Base-by-base conservation (phyloP, 441 rosid genomes). In the Brassica balearica region DNA sequence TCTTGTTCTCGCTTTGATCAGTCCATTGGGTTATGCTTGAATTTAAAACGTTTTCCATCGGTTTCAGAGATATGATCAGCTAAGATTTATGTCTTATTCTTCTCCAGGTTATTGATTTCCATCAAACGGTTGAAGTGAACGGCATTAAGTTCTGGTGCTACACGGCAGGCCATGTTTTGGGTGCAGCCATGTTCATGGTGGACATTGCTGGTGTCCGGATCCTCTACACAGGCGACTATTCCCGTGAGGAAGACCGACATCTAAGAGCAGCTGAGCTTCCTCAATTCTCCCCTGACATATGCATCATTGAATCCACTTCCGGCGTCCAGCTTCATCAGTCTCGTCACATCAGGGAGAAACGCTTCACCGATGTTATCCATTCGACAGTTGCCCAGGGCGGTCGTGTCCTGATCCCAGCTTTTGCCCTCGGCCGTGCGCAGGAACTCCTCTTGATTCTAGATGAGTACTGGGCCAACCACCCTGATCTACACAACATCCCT, bases 171-270 rank as follows among this genome's bases (percentile, higher is more conserved):
- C 97, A 94, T 77, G 97, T 94, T 60, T 96, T 94, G 79, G 98
- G 98, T 67, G 98, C 98, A 80, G 96, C 97, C 64, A 94, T 92
- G 98, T 94, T 94, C 75, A 94, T 94, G 97, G 98, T 92, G 65
- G 97, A 94, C 78, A 85, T 94, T 67, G 97, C 98, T 4, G 93
- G 97, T 76, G 95, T 94, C 22, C 90, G 95, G 48, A 87, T 89
- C 46, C 97, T 94, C 71, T 94, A 94, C 77, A 92, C 97, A 22
- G 98, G 98, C 32, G 98, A 94, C 55, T 94, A 94, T 73, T 94
- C 98, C 19, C 92, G 97, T 48, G 97, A 92, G 82, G 98, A 94
- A 85, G 97, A 92, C 83, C 78, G 97, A 41, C 98, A 94, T 89
- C 93, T 94, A 58, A 88, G 90, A 62, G 97, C 97, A 77, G 97